Evolutionary conservation across 257 asterid genomes (phyloP), one percentile per base, ranked within the genome.

Genomic region (Mitragyna speciosa): DNA sequence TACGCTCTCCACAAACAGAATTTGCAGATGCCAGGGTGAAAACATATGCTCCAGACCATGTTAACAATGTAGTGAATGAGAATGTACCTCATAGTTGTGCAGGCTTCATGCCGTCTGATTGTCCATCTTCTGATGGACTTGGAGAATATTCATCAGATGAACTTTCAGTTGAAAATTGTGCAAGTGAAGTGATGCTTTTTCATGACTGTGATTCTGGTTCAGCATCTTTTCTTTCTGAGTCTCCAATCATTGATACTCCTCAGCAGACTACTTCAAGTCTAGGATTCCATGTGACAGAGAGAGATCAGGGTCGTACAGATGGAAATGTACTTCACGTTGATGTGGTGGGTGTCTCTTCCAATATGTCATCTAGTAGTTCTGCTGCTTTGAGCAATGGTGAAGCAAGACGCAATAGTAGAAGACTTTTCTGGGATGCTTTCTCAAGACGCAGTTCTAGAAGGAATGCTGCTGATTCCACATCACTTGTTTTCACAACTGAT

Each of bases 381-480:
- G 81, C 94, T 81, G 96, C 87, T 78, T 81, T 83, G 80, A 88
- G 82, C 83, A 85, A 83, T 77, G 87, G 82, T 0, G 97, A 89
- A 73, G 88, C 86, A 73, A 89, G 95, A 83, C 89, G 90, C 82
- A 88, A 89, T 79, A 90, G 91, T 78, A 93, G 97, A 89, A 91
- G 98, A 84, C 88, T 93, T 80, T 95, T 93, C 79, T 90, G 94
- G 97, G 98, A 95, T 83, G 91, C 98, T 56, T 93, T 93, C 82
- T 88, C 97, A 49, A 88, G 96, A 84, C 91, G 91, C 73, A 78
- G 84, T 85, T 90, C 95, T 61, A 88, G 98, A 87, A 87, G 96
- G 83, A 88, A 84, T 79, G 61, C 85, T 39, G 61, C 86, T 39
- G 89, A 92, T 56, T 85, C 92, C 39, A 86, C 89, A 82, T 83